These are phyloP conservation scores for Aplosporella prunicola DNA, from an alignment of 2,329 filamentous ascomycete species.

Conservation along the genomic window DNA sequence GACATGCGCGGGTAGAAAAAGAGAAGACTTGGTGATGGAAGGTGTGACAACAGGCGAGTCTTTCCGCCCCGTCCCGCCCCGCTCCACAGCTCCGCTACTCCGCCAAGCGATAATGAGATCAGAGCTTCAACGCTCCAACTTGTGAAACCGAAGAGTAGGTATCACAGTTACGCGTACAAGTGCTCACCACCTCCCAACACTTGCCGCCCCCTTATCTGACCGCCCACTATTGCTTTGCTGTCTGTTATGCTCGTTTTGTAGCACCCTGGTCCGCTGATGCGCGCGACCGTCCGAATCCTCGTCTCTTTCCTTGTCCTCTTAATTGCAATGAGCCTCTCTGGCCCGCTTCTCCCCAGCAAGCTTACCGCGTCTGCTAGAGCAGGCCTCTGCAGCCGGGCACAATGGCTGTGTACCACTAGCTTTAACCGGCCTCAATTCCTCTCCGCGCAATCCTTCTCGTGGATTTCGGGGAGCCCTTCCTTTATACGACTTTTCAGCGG, in stretches of 20 bases:
- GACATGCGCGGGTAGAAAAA: too few relatives aligned
- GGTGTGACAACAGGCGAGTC: too few relatives aligned
- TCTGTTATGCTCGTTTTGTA: slow-evolving; percentile 8
- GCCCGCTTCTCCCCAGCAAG: slow-evolving; percentile 6
- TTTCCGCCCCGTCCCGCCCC: too few relatives aligned
- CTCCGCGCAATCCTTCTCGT: not conserved
- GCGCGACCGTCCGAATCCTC: slow-evolving; percentile 9
- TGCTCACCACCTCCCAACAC: too few relatives aligned
- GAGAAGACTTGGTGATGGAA: too few relatives aligned
- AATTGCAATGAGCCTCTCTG: slow-evolving; percentile 11
- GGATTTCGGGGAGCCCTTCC: not conserved
- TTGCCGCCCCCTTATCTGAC: too few relatives aligned
- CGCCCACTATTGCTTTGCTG: too few relatives aligned
- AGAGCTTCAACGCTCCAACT: too few relatives aligned
- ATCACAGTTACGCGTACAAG: too few relatives aligned
- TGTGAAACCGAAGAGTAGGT: too few relatives aligned
- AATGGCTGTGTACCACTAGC: slow-evolving; percentile 6
- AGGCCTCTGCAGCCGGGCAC: slow-evolving; percentile 5
- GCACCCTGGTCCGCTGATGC: slow-evolving; percentile 6
- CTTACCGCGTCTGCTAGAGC: slow-evolving; percentile 7
- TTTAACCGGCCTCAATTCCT: not conserved
- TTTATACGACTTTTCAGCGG: slow-evolving; percentile 1
- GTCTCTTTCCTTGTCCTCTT: slow-evolving; percentile 10
- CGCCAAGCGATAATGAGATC: too few relatives aligned
- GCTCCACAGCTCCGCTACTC: too few relatives aligned